Percentiles rank a stretch among this genome's conserved stretches.
These are phyloP conservation scores for Phylloporus sp. DNA, from an alignment of 1,284 basidiomycete genomes.

Conservation along the genomic window DNA sequence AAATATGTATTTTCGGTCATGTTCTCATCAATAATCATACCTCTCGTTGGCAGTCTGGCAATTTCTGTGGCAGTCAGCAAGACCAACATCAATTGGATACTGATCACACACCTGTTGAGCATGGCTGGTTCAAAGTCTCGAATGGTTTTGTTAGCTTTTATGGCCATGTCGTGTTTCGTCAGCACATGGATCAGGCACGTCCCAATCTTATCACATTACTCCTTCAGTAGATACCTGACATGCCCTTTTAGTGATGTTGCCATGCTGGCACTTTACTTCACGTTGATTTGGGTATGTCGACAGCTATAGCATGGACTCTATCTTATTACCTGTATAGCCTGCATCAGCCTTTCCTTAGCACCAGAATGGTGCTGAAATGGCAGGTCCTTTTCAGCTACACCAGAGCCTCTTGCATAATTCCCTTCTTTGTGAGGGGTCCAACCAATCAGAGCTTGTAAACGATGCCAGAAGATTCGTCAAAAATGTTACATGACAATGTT, in stretches of 20 bases:
- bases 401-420: conserved; percentile 86
- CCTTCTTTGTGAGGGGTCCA: too few relatives aligned
- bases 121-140: conserved; percentile 89
- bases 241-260: conserved; percentile 81
- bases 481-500: too few relatives aligned
- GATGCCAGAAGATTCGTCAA: too few relatives aligned
- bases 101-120: conserved; percentile 92
- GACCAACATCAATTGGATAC: conserved; percentile 94
- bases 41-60: conserved; percentile 97
- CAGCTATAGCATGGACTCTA: not conserved
- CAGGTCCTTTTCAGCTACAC: too few relatives aligned
- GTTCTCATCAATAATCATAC: conserved; percentile 96
- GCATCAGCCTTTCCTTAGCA: too few relatives aligned
- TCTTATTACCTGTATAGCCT: conserved; percentile 57
- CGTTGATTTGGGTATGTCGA: conserved; percentile 81
- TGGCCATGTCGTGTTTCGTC: conserved; percentile 97
- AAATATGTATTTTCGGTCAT: conserved; percentile 80
- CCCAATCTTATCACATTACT: conserved; percentile 27
- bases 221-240: conserved; percentile 11
- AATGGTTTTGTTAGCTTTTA: conserved; percentile 90
- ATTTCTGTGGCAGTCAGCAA: conserved; percentile 97
- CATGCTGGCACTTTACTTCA: conserved; percentile 96
- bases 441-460: too few relatives aligned
- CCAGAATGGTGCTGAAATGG: too few relatives aligned
- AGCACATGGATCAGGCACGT: conserved; percentile 97